A percentile compares a stretch with the other conserved stretches of the same genome.
phyloP scores from a whole-genome alignment of 139 green algal species.

The Asterochloris sp. region DNA sequence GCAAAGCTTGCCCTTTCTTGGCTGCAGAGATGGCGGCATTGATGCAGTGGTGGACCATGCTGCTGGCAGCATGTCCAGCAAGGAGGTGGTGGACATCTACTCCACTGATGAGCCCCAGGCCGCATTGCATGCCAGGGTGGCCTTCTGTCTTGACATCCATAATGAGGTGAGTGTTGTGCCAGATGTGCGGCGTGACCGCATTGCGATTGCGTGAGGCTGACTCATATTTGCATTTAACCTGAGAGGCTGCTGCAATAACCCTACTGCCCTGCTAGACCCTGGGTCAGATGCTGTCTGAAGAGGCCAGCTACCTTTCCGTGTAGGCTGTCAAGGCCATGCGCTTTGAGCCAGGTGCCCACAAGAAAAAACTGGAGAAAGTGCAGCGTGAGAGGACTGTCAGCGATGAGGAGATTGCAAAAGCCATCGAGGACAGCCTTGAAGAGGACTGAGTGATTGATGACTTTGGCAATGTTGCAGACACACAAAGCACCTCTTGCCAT shows the following conservation, averaged over 20 bases:
- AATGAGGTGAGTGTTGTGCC: constrained; percentile 80
- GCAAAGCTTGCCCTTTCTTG: too few species aligned
- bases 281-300: background rate
- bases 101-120: constrained; percentile 50
- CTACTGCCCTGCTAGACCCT: background rate
- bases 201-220: background rate
- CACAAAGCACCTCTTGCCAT: too few species aligned
- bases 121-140: constrained; percentile 92
- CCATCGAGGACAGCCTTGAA: constrained; percentile 73
- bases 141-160: constrained; percentile 97
- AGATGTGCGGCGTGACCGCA: constrained; percentile 18
- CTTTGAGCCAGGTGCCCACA: constrained; percentile 44
- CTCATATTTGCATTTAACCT: background rate
- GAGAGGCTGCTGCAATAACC: background rate
- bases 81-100: constrained; percentile 79
- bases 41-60: constrained; percentile 86
- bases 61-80: constrained; percentile 61
- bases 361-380: constrained; percentile 61
- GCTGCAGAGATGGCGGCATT: constrained; percentile 76
- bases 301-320: background rate
- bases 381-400: constrained; percentile 60
- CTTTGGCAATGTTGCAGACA: too few species aligned
- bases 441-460: constrained; percentile 22
- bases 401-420: constrained; percentile 81
- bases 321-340: constrained; percentile 40